A percentile compares a stretch with the other conserved stretches of the same genome.
Conservation (phyloP, 2,329 filamentous ascomycete genomes). For the Aspergillus puulaauensis region DNA sequence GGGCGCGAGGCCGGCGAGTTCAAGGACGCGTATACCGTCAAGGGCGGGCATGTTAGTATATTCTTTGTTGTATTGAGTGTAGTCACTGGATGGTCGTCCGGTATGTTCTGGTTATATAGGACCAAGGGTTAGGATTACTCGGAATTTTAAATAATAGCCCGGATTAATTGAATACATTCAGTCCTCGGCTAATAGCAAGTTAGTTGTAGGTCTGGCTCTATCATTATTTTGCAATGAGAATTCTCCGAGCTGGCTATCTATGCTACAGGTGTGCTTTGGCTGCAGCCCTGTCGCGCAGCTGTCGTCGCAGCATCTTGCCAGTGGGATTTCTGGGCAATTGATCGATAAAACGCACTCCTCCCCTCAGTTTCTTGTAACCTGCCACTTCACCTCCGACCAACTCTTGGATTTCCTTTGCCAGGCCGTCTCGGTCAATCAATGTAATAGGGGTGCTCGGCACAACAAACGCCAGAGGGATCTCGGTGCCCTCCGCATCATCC, state of each 20-base stretch:
- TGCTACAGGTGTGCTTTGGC: neutral
- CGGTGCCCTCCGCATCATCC: neutral
- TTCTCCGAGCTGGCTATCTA: neutral
- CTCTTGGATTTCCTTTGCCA: neutral
- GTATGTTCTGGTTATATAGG: neutral
- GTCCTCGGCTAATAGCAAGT: neutral
- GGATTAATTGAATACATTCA: neutral
- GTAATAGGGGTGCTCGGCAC: neutral
- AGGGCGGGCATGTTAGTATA: neutral
- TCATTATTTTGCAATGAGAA: no score
- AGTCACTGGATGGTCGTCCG: neutral
- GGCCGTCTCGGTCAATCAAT: neutral
- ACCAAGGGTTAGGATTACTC: neutral
- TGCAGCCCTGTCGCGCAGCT: neutral
- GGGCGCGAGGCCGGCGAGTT: conserved; percentile 63
- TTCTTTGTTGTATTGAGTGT: neutral
- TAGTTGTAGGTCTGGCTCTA: no score
- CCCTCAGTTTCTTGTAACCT: neutral
- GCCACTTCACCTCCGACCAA: neutral
- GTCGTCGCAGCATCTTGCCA: neutral
- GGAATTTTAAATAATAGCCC: neutral
- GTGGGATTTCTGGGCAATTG: neutral
- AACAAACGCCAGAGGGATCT: neutral
- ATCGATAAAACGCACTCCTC: neutral
- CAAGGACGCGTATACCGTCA: conserved; percentile 48